Evolutionary conservation across 1,284 basidiomycete genomes (phyloP).

Genomic region (Xanthoconium separans): DNA sequence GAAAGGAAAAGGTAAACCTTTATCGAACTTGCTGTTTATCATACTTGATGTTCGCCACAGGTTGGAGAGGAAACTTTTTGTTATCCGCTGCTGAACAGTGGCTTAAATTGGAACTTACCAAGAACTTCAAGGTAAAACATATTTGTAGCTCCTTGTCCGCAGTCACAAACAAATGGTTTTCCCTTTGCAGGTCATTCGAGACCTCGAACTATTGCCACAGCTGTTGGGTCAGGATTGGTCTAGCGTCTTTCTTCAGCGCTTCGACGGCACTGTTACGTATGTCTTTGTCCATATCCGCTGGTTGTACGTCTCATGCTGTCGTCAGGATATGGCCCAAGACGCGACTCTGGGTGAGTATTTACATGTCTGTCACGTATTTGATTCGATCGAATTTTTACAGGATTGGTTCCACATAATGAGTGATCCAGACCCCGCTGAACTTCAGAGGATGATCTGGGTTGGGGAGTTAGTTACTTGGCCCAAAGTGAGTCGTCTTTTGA

Average conservation of each 20-base stretch:
- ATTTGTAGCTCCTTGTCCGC: background rate
- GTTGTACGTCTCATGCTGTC: conserved; percentile 33
- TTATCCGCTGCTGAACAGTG: conserved; percentile 91
- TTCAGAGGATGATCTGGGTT: conserved; percentile 81
- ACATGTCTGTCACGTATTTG: background rate
- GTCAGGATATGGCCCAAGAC: conserved; percentile 85
- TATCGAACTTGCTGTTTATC: background rate
- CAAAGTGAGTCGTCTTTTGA: conserved; percentile 55
- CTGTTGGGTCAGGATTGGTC: conserved; percentile 94
- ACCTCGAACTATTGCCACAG: conserved; percentile 88
- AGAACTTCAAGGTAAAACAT: conserved; percentile 80
- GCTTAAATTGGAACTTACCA: conserved; percentile 91
- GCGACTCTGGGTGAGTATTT: conserved; percentile 56
- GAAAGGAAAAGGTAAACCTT: conserved; percentile 75
- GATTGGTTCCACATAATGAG: conserved; percentile 86
- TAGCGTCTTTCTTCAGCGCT: conserved; percentile 88
- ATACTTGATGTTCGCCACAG: conserved; percentile 35
- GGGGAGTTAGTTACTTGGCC: conserved; percentile 96
- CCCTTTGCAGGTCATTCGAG: conserved; percentile 72
- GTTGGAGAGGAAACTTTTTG: conserved; percentile 95
- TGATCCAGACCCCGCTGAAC: conserved; percentile 78
- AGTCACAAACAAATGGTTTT: background rate
- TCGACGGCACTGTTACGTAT: conserved; percentile 81
- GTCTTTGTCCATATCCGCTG: conserved; percentile 26
- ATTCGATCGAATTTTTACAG: conserved; percentile 34